A percentile compares a stretch with the other conserved stretches of the same genome.
These are phyloP conservation scores for Alternaria hordeiaustralica DNA, from an alignment of 2,329 filamentous ascomycete genomes.

Conservation along the genomic window DNA sequence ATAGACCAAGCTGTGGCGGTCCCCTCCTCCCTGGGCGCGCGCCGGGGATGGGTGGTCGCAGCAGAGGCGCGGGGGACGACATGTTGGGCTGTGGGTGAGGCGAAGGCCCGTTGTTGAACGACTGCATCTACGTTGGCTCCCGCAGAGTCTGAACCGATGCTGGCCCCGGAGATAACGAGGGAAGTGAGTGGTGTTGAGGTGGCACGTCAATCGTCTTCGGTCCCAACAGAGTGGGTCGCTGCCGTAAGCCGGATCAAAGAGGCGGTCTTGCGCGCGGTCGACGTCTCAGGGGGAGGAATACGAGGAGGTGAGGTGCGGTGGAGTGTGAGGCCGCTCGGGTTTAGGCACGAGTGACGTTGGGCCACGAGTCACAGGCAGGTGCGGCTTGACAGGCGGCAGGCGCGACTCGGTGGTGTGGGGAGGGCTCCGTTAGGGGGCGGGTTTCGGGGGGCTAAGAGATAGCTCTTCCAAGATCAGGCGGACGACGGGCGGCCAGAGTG, in stretches of 20 bases:
- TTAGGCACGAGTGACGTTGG: slow-evolving; percentile 38
- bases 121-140: slow-evolving; percentile 33
- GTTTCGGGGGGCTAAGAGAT: slow-evolving; percentile 2
- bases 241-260: slow-evolving; percentile 40
- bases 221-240: slow-evolving; percentile 37
- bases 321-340: slow-evolving; percentile 13
- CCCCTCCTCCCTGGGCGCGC: slow-evolving; percentile 64
- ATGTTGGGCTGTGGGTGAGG: slow-evolving; percentile 58
- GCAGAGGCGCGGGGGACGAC: slow-evolving; percentile 78
- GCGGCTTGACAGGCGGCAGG: slow-evolving; percentile 28
- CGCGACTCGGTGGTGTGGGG: slow-evolving; percentile 17
- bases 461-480: not conserved
- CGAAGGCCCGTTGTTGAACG: slow-evolving; percentile 28
- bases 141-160: slow-evolving; percentile 5
- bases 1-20: slow-evolving; percentile 80
- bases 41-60: slow-evolving; percentile 82
- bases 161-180: slow-evolving; percentile 18
- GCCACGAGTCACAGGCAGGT: slow-evolving; percentile 34
- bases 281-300: not conserved
- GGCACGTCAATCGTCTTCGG: slow-evolving; percentile 32
- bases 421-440: slow-evolving; percentile 12
- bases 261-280: slow-evolving; percentile 26
- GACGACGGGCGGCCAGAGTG: slow-evolving; percentile 4
- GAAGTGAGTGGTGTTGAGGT: slow-evolving; percentile 24
- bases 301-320: not conserved